Percentiles rank a stretch among this genome's conserved stretches.
These are phyloP conservation scores for Gelatoporia subvermispora DNA, from an alignment of 768 basidiomycete species.

Conservation along the genomic window DNA sequence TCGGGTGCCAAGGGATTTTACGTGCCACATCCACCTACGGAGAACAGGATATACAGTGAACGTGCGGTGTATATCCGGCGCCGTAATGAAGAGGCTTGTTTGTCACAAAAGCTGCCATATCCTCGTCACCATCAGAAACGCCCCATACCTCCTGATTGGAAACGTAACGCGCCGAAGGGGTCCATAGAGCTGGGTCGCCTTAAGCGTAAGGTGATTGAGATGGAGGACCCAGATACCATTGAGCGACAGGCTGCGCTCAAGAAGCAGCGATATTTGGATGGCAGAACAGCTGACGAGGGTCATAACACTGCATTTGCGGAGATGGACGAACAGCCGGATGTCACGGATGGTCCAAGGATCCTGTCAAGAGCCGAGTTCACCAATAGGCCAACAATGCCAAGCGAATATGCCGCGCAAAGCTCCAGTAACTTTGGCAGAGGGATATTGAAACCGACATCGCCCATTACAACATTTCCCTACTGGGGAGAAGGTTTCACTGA, in stretches of 20 bases:
- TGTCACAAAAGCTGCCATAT: too few relatives aligned
- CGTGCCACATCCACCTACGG: slow-evolving; percentile 18
- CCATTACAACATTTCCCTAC: slow-evolving; percentile 7
- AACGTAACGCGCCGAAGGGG: slow-evolving; percentile 1
- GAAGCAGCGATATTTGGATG: too few relatives aligned
- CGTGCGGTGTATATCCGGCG: slow-evolving; percentile 12
- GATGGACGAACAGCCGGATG: background rate
- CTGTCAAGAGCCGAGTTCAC: slow-evolving; percentile 4
- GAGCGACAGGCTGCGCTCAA: too few relatives aligned
- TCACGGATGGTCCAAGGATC: slow-evolving; percentile 4
- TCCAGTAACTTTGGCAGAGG: background rate
- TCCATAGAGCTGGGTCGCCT: too few relatives aligned
- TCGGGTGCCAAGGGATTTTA: slow-evolving; percentile 13
- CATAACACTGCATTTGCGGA: background rate
- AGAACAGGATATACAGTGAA: slow-evolving; percentile 6
- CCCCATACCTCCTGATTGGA: background rate
- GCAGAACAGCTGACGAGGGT: background rate
- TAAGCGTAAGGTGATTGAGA: too few relatives aligned
- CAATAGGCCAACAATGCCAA: background rate
- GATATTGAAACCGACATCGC: slow-evolving; percentile 8
- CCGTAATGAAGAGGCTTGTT: slow-evolving; percentile 5
- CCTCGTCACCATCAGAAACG: background rate
- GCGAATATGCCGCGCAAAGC: too few relatives aligned
- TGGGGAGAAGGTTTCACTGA: too few relatives aligned
- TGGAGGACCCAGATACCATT: too few relatives aligned